These are phyloP conservation scores for Creolimax fragrantissima DNA, from an alignment of 78 protist species.

Conservation along the genomic window DNA sequence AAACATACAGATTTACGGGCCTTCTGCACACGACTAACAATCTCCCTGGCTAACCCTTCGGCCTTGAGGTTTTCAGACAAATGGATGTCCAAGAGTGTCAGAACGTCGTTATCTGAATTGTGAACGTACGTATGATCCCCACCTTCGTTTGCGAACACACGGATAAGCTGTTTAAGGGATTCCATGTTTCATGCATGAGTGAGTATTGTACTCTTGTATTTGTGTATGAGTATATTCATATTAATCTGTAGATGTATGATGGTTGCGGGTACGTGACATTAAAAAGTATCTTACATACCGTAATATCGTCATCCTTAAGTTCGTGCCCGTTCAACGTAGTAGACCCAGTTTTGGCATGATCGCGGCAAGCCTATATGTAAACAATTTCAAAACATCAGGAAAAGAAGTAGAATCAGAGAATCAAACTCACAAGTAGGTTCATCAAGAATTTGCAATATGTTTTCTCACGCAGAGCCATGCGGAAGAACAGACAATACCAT, in stretches of 20 bases:
- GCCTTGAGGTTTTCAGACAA: constrained; percentile 31
- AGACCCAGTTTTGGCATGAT: background rate
- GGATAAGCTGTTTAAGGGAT: background rate
- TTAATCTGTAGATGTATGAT: background rate
- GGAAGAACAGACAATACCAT: too few relatives aligned
- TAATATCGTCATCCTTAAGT: constrained; percentile 19
- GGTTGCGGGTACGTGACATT: background rate
- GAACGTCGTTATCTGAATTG: constrained; percentile 30
- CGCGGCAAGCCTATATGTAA: background rate
- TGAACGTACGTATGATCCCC: background rate
- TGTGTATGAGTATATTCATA: background rate
- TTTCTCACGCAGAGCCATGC: too few relatives aligned
- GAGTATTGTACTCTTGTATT: background rate
- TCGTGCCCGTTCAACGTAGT: background rate
- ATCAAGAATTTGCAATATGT: too few relatives aligned
- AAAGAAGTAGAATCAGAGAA: too few relatives aligned
- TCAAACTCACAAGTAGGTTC: too few relatives aligned
- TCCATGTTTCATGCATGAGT: too few relatives aligned
- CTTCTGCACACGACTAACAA: constrained; percentile 71
- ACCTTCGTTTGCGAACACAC: background rate
- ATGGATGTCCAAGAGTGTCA: constrained; percentile 52
- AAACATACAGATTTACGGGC: constrained; percentile 61
- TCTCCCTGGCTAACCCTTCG: constrained; percentile 71
- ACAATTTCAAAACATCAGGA: too few relatives aligned
- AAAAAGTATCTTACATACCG: background rate